Evolutionary conservation across 1,284 basidiomycete species (phyloP), one percentile per base, ranked within the genome.

Genomic region (Ustilago shanxiensis): DNA sequence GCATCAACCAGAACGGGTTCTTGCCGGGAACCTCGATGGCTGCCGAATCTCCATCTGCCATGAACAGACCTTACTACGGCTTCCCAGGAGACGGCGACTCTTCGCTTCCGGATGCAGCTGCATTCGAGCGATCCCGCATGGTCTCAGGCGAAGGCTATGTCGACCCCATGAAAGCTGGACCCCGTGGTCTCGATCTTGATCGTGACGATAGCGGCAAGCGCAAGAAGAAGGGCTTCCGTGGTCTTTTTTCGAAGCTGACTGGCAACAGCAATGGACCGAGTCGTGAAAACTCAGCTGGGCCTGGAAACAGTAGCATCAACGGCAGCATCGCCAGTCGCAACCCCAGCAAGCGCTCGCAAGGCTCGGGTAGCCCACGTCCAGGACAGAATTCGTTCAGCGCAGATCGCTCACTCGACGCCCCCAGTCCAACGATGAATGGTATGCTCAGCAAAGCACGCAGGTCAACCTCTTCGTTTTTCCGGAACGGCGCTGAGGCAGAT

Each of bases 211-310:
- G 52, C 56, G 20, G 29, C 20, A 79, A 74, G 60, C 74, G 63
- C 62, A 82, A 79, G 66, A 81, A 72, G 57, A 79, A 79, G 44
- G 80, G 80, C 39, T 47, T 82, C 11, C 72, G 79, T 9, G 77
- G 79, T 10, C 58, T 82, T 9, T 57, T 82, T 13, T 75, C 71
- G 41, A 82, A 79, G 59, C 52, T 82, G 2, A 68, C 79, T 1
- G 77, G 77, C 35, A 70, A 58, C 60, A 66, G 58, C 39, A 39
- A 54, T 26, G 60, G 28, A 14, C 53, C 52, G 24, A 64, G 64
- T 14, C 67, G 67, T 4, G 60, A 75, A 9, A 61, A 57, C 45
- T 61, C 68, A 37, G 22, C 26, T 22, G 51, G 51, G 26, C 29
- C 24, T n/a, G 68, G 47, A 3, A 51, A 31, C 1, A 61, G 53